A percentile compares a stretch with the other conserved stretches of the same genome.
phyloP scores from a whole-genome alignment of 176 grass and related monocot species.

The Musa beccarii region DNA sequence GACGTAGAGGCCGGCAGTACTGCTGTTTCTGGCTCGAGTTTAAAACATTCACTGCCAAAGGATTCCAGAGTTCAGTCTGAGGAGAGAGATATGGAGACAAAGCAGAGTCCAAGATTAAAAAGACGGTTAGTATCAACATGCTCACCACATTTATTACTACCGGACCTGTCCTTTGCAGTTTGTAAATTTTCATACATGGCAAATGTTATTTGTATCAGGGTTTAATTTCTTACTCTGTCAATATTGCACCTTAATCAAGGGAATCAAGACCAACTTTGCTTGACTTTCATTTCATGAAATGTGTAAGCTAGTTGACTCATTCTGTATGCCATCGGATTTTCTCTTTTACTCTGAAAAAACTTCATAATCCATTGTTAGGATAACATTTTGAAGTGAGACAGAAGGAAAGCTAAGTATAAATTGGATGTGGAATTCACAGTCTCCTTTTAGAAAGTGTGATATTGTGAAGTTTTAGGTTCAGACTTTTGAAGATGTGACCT shows the following conservation, averaged over 20 bases:
- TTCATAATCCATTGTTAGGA: not conserved
- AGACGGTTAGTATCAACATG: conserved; percentile 28
- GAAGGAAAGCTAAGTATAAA: not conserved
- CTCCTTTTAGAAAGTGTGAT: too few species aligned
- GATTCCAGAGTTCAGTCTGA: conserved; percentile 24
- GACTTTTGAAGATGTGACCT: too few species aligned
- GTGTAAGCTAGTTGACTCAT: not conserved
- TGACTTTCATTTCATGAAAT: not conserved
- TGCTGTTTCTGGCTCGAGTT: conserved; percentile 34
- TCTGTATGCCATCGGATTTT: not conserved
- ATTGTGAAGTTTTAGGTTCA: too few species aligned
- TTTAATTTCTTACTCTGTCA: not conserved
- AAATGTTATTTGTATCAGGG: not conserved
- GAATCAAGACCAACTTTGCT: too few species aligned
- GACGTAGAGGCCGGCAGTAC: conserved; percentile 40
- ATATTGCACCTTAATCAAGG: not conserved
- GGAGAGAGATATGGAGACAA: conserved; percentile 36
- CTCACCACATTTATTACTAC: not conserved
- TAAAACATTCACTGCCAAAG: conserved; percentile 9
- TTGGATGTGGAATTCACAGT: too few species aligned
- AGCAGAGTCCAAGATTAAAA: conserved; percentile 34
- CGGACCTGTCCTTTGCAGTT: not conserved
- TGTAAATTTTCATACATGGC: not conserved
- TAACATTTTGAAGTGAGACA: not conserved
- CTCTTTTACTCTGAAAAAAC: not conserved